Base-by-base conservation (phyloP, 2,329 filamentous ascomycete genomes). In the Ambrosiella beaveri region DNA sequence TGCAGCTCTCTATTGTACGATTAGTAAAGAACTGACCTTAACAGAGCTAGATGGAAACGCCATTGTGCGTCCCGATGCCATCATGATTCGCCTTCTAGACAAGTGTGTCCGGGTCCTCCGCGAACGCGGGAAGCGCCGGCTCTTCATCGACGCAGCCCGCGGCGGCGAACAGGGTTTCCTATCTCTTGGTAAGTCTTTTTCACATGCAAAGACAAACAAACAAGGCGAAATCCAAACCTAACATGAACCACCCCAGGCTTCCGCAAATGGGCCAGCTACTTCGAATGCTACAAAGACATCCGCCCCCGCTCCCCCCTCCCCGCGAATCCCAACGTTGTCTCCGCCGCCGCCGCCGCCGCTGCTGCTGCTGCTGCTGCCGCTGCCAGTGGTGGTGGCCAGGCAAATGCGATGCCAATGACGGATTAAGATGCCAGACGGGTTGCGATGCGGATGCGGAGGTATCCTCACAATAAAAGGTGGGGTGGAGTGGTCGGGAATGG, bases 221-320 rank as follows among this genome's bases (percentile, higher is more conserved):
- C 13, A 9, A 38, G 5, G 3, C 4, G 7, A 11, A 13, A 17
- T 40, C n/a, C 19, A 27, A 38, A 11, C 35, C 15, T 57, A 60
- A 59, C 61, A 58, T 53, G 13, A 12, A 7, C 12, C 19, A 37
- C 36, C 6, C 7, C 51, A 81, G 79, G 79, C 11, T 81, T 80
- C 63, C 71, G 71, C 60, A 76, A 76, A 66, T 82, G 78, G 79
- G 76, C 78, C 52, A 70, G 68, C 62, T 82, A 82, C 64, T 72
- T 68, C 65, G 77, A 81, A 57, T 68, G 77, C 15, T 81, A 77
- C 77, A 72, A 71, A 59, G 67, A 72, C 63, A 64, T 71, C 36
- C 51, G 51, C 11, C 35, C 35, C 12, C 35, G 51, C 35, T 37
- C 51, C 8, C 27, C 51, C 13, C 27, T 36, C 19, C 13, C n/a